Evolutionary conservation across 768 basidiomycete species (phyloP).

Genomic region (Amanita rubescens): DNA sequence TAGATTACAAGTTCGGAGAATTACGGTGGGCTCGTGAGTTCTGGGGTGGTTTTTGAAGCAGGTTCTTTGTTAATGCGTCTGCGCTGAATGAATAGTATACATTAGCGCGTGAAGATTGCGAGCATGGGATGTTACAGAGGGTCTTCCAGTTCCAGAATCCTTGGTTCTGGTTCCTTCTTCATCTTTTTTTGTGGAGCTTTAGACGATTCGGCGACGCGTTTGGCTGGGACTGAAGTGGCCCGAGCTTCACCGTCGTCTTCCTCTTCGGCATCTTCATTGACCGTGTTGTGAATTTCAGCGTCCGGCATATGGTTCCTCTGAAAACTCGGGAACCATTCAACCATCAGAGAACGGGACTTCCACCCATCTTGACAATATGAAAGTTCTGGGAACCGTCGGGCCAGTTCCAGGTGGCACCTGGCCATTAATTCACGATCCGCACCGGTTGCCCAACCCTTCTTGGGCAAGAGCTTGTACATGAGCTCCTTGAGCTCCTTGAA

Average conservation of each 20-base stretch:
- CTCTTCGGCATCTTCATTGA: background rate
- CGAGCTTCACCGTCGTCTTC: background rate
- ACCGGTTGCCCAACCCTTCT: background rate
- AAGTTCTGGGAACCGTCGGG: background rate
- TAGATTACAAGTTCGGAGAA: background rate
- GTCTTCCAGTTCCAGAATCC: background rate
- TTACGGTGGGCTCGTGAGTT: background rate
- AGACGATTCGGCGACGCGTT: background rate
- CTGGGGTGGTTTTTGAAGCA: background rate
- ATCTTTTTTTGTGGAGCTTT: background rate
- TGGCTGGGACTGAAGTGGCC: background rate
- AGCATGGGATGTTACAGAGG: background rate
- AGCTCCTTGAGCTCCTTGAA: conserved; percentile 1
- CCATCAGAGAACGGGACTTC: background rate
- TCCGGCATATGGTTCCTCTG: background rate
- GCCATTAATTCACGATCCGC: background rate
- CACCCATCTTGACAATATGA: background rate
- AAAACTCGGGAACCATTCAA: background rate
- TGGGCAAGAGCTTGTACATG: background rate
- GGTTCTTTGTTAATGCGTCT: background rate
- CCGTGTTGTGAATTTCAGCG: background rate
- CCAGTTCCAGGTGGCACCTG: background rate
- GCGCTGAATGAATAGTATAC: background rate
- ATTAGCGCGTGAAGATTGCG: background rate
- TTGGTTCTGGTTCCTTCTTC: background rate